Base-by-base conservation (phyloP, 495 filamentous ascomycete species). In the Opeltia flavorubescens region DNA sequence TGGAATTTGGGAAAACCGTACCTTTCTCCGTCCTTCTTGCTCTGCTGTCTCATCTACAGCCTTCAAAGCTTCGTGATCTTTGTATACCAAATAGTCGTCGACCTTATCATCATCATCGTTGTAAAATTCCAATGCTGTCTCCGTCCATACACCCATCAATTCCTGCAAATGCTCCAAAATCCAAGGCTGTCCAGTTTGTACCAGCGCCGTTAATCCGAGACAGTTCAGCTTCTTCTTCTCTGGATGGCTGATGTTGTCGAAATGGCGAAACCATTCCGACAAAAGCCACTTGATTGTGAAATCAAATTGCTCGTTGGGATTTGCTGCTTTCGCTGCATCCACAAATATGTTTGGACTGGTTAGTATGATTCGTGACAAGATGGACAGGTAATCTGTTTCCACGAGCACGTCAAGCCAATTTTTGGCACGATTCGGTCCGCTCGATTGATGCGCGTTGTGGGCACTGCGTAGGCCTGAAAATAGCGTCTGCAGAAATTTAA, bases 221-320 rank as follows among this genome's bases (percentile, higher is more conserved):
- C 74, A 78, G 51, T 81, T 83, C 9, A 95, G 70, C 62, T 98
- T 98, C 62, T 83, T 77, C 34, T 80, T 72, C 27, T 72, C 77
- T 4, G 75, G 67, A 59, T 86, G 78, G 33, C 75, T 78, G 60
- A 93, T 86, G 59, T 76, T 81, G 55, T 91, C 84, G 54, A 93
- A 85, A 54, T 89, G 81, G 29, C 64, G 62, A 64, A 95, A 94
- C 91, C 91, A 98, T 61, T 93, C 87, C 0, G 72, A 67, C 33
- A 86, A 62, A 25, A 96, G 68, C 88, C 87, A 94, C 15, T 65
- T 59, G 34, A 80, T 62, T 50, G 71, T 74, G 23, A 72, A 66
- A 29, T 79, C 71, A 2, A 69, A 62, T 15, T 63, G 40, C 41
- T 65, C 55, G 2, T 59, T 38, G n/a, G 67, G 55, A 7, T 55